Evolutionary conservation across 257 asterid genomes (phyloP), one percentile per base, ranked within the genome.

Genomic region (Ballota nigra): DNA sequence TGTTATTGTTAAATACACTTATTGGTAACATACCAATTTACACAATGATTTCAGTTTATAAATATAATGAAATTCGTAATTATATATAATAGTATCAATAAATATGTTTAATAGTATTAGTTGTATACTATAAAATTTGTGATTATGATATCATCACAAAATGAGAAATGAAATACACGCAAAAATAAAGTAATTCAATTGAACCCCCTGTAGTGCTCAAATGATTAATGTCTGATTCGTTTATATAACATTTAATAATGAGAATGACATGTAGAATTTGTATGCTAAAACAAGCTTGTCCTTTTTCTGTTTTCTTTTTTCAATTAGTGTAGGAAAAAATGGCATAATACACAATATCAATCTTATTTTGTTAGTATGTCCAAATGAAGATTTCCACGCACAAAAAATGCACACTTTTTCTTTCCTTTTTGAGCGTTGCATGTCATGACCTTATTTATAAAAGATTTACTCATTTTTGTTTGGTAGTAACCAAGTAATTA

Each of bases 161-260:
- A 33, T 6, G 38, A 33, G 6, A 33, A 9, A 33, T 33, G 38
- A 33, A 33, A 33, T 5, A 33, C 6, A 33, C 38, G 38, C 38
- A 5, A 33, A 33, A 33, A n/a, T 33, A 6, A 5, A 33, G 9
- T 33, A 33, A 33, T 33, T 33, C 38, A 9, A 6, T 33, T 4
- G 38, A 33, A 33, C 38, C 38, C 38, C 38, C 38, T 6, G 1
- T 33, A 41, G 0, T 41, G 79, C 34, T 73, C 15, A 19, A 19
- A 18, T 52, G 2, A 19, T 53, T 57, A 22, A 26, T 33, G 22
- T 73, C 73, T 74, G 63, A 61, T 38, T 55, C 56, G 43, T 15
- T n/a, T 16, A 10, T 36, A 8, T 3, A 57, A 68, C 71, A 63
- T 59, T 53, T 43, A 43, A 43, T 45, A 47, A n/a, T n/a, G 60